Base-by-base conservation (phyloP, 306 rosid species). In the Lotus japonicus region DNA sequence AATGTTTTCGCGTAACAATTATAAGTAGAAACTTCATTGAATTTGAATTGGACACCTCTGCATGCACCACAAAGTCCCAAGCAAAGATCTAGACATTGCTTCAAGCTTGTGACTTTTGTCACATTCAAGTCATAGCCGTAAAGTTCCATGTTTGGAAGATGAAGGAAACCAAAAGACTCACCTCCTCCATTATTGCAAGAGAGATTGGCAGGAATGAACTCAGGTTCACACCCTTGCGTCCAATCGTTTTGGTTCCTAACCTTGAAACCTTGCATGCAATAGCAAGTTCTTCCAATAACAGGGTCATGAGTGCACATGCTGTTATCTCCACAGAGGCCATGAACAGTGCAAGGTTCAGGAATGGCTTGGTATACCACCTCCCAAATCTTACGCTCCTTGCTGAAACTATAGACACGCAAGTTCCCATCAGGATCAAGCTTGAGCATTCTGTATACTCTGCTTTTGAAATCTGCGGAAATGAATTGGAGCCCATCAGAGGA, bases 311-410 rank as follows among this genome's bases (percentile, higher is more conserved):
- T 71, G 35, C 91, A 86, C 69, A 81, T 38, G 55, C 88, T 84
- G 35, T 81, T 86, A 28, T 66, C 60, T 2, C 91, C 91, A 38
- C 88, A 86, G 11, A 86, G 3, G 2, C 92, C 96, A 56, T 84
- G 88, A 73, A 84, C 31, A 4, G 2, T 51, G 50, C 96, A 84
- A 0, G 92, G 66, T 2, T 81, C 35, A 0, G 43, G 0, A 55
- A 70, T 9, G 11, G 89, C 79, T 38, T 79, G 84, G 87, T 87
- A 83, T 7, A 84, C 14, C 7, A 86, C 83, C 6, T 57, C 73
- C 87, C 87, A 87, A 1, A 0, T 69, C 7, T 43, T 71, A 3
- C 16, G 31, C 3, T 43, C 14, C 9, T 55, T 49, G 48, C 78
- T 62, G 57, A 83, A 76, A 68, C 83, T 84, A 38, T 84, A 84